phyloP scores from a whole-genome alignment of 1,284 basidiomycete species.

The Ceratobasidium sp. region DNA sequence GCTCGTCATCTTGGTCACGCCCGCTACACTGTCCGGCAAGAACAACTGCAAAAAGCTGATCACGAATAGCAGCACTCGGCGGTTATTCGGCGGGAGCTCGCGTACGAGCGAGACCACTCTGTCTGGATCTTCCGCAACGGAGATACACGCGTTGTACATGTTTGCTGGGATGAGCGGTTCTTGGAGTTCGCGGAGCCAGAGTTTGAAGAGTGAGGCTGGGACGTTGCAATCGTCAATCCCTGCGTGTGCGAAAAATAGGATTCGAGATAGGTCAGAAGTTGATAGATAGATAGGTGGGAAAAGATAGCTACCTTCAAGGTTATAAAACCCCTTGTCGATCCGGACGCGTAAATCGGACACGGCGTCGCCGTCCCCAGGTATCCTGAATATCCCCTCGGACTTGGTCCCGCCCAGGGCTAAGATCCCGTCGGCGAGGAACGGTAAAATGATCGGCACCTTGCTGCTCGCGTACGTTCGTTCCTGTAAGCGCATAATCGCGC shows the following conservation, averaged over 20 bases:
- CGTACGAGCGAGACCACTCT: constrained; percentile 81
- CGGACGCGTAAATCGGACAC: constrained; percentile 88
- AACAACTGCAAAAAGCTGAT: constrained; percentile 92
- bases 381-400: constrained; percentile 90
- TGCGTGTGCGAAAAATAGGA: too few species aligned
- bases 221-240: constrained; percentile 89
- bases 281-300: too few species aligned
- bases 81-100: constrained; percentile 84
- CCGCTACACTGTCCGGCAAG: constrained; percentile 78
- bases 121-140: constrained; percentile 69
- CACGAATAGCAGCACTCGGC: constrained; percentile 86
- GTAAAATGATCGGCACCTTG: constrained; percentile 90
- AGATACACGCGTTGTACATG: constrained; percentile 88
- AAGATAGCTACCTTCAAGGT: constrained; percentile 70
- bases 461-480: constrained; percentile 85
- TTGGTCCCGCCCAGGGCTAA: constrained; percentile 87
- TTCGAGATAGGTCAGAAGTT: neutral
- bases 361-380: constrained; percentile 88
- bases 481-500: constrained; percentile 85
- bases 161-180: constrained; percentile 90
- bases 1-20: constrained; percentile 85
- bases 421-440: constrained; percentile 92
- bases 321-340: constrained; percentile 92
- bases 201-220: constrained; percentile 87
- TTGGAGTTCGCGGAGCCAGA: constrained; percentile 91